These are phyloP conservation scores for Juglanconis sp. DNA, from an alignment of 2,329 filamentous ascomycete species.

Conservation along the genomic window DNA sequence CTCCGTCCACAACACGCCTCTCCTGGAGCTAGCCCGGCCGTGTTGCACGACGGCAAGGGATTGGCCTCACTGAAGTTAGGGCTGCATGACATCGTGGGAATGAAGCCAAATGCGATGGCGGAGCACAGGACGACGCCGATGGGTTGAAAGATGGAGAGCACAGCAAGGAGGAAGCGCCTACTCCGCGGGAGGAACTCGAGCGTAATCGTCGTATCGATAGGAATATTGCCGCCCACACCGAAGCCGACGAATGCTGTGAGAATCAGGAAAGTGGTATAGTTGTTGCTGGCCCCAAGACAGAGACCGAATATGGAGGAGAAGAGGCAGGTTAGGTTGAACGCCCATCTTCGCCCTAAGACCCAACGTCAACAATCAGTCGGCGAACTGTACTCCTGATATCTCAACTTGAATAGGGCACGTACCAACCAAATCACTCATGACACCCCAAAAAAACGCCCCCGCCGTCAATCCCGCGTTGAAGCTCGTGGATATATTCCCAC, in stretches of 20 bases:
- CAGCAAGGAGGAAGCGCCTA: constrained; percentile 48
- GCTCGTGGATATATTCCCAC: constrained; percentile 49
- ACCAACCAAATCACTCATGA: constrained; percentile 49
- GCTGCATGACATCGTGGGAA: constrained; percentile 47
- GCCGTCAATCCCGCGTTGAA: constrained; percentile 53
- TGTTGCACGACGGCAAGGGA: constrained; percentile 42
- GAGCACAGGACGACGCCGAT: constrained; percentile 51
- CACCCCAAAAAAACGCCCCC: constrained; percentile 54
- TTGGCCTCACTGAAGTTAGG: constrained; percentile 46
- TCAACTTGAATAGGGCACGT: not conserved
- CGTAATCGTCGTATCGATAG: constrained; percentile 53
- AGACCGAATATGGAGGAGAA: constrained; percentile 52
- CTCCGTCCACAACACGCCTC: constrained; percentile 28
- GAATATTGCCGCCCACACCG: constrained; percentile 52
- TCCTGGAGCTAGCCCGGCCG: constrained; percentile 21
- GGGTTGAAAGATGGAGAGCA: constrained; percentile 54
- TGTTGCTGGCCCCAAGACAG: constrained; percentile 45
- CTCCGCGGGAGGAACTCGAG: constrained; percentile 54
- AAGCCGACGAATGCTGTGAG: constrained; percentile 53
- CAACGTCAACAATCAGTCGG: not conserved
- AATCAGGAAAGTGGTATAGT: constrained; percentile 48
- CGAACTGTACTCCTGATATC: not conserved
- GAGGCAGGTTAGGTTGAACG: constrained; percentile 57
- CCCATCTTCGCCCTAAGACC: constrained; percentile 43
- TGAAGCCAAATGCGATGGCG: constrained; percentile 51